These are phyloP conservation scores for Dothistroma pini DNA, from an alignment of 2,329 filamentous ascomycete species.

Conservation along the genomic window DNA sequence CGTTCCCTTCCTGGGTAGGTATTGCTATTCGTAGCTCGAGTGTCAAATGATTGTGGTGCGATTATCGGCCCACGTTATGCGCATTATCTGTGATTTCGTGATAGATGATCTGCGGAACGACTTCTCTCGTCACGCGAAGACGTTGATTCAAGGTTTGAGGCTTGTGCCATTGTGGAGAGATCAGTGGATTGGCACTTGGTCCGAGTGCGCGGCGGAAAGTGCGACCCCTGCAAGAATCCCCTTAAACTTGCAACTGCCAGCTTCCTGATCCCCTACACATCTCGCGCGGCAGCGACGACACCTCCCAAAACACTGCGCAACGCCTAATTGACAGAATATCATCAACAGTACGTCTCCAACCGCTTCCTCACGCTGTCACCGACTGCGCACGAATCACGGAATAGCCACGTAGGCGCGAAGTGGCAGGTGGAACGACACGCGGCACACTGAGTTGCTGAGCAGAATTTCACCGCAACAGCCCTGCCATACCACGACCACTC, in stretches of 20 bases:
- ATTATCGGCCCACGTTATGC: not conserved
- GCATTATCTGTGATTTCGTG: not conserved
- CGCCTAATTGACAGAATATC: not conserved
- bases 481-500: constrained; percentile 1
- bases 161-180: constrained; percentile 11
- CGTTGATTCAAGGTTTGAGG: constrained; percentile 8
- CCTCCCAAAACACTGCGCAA: not conserved
- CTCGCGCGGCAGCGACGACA: constrained; percentile 3
- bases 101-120: not conserved
- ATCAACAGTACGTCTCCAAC: constrained; percentile 2
- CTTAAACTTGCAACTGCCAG: constrained; percentile 11
- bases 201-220: not conserved
- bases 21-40: not conserved
- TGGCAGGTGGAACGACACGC: constrained; percentile 23
- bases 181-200: constrained; percentile 1
- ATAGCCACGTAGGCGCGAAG: not conserved
- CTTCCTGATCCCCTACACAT: constrained; percentile 7
- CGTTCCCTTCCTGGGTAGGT: not conserved
- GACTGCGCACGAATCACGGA: not conserved
- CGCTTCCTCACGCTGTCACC: not conserved
- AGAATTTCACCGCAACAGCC: constrained; percentile 19
- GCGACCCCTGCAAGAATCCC: constrained; percentile 8
- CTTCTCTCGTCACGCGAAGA: not conserved
- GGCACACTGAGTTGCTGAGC: constrained; percentile 16
- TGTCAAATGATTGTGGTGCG: not conserved